Conservation (phyloP, 768 basidiomycete species). For the Holtermanniella nyarrowii region DNA sequence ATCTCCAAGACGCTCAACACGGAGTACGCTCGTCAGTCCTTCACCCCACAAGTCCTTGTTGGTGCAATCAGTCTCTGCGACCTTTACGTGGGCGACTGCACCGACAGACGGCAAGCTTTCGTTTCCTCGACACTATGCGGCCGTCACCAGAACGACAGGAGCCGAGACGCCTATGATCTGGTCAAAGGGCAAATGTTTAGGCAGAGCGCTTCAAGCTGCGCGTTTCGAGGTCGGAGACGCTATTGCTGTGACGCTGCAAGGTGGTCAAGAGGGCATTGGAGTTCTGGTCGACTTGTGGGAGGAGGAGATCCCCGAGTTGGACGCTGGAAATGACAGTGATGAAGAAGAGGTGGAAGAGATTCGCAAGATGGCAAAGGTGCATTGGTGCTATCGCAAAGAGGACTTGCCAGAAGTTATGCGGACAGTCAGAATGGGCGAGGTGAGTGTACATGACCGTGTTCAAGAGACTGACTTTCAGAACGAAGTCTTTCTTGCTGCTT, state of each 20-base stretch:
- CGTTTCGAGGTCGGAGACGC: slow-evolving; percentile 36
- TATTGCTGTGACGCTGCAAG: slow-evolving; percentile 28
- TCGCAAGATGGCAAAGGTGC: slow-evolving; percentile 35
- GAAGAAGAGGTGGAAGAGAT: slow-evolving; percentile 8
- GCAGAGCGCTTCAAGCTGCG: neutral
- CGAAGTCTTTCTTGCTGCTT: slow-evolving; percentile 36
- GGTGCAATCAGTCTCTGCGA: neutral
- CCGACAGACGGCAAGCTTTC: neutral
- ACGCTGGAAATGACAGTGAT: slow-evolving; percentile 5
- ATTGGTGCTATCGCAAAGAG: slow-evolving; percentile 36
- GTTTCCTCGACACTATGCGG: neutral
- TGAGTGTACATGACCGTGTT: slow-evolving; percentile 12
- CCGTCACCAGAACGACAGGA: neutral
- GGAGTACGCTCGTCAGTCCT: neutral
- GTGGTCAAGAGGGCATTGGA: slow-evolving; percentile 31
- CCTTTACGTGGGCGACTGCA: neutral
- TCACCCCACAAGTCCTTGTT: neutral
- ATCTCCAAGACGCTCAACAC: neutral
- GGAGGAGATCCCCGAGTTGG: slow-evolving; percentile 14
- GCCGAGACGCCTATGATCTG: neutral
- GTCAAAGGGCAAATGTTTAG: neutral
- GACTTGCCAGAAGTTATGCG: slow-evolving; percentile 38
- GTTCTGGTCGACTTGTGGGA: slow-evolving; percentile 35
- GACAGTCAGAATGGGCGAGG: slow-evolving; percentile 31
- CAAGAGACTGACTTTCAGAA: slow-evolving; percentile 14